Evolutionary conservation across 2,329 filamentous ascomycete species (phyloP), one percentile per base, ranked within the genome.

Genomic region (Apiospora phragmitis): DNA sequence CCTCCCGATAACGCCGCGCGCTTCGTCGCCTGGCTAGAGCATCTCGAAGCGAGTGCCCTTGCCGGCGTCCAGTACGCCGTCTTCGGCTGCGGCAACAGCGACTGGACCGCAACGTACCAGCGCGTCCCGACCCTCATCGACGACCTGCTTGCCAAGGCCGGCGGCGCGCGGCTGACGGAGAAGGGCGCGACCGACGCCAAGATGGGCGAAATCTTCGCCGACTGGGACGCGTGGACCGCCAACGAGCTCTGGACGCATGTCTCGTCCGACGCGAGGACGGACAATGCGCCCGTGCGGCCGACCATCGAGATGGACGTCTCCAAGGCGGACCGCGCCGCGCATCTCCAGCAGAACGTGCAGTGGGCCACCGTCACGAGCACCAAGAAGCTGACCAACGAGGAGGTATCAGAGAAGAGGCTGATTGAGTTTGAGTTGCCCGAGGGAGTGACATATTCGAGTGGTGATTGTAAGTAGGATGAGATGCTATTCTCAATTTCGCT

Each of bases 81-180:
- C 12, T 90, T 90, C 75, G 88, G 88, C n/a, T 87, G 84, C 70
- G 88, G 88, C 11, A 79, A 82, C 68, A 75, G 76, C 62, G 82
- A 88, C 72, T 90, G 88, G 88, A 78, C 81, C 0, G 80, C 84
- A 43, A 94, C 92, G 0, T 94, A 91, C 80, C 91, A 94, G 72
- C 84, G 85, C 9, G 85, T 94, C 8, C 92, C 92, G 0, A 92
- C 84, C 71, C 81, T 90, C 0, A 83, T 93, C 2, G 87, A 94
- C 70, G 74, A 83, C 0, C 81, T 83, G 0, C 81, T 92, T 1
- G 80, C 80, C 21, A 78, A 82, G 35, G 81, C 83, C 65, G 89
- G 89, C 67, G 79, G 82, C 6, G 79, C 79, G 21, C 16, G 38
- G 21, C 47, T 66, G 6, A 70, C 51, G 24, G 68, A 69, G 16